Evolutionary conservation across 495 filamentous ascomycete species (phyloP), one percentile per base, ranked within the genome.

Genomic region (Neurospora africana): DNA sequence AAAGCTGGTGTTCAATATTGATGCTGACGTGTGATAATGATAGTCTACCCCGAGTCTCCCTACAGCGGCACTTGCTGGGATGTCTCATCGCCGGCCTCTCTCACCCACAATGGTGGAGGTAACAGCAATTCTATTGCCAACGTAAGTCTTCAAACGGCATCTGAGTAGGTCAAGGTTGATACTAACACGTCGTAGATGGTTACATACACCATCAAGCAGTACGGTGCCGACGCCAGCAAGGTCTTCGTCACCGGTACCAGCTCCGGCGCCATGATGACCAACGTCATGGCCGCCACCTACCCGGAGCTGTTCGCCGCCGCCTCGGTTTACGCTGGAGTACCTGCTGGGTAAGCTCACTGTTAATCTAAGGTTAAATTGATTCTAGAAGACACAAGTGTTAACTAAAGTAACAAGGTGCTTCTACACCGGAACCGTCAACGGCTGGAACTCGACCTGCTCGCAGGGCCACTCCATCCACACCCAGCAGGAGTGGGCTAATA

Each of bases 121-220:
- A 87, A 90, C 76, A 86, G 84, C 73, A 81, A 85, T 58, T 84
- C 84, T 27, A 89, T 91, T 69, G 86, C 82, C 68, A 88, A 83
- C 77, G 47, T 1, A 58, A 58, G 44, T 53, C 44, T 10, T 11
- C 3, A 23, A 5, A 58, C 47, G 27, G 1, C 43, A 21, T 47
- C n/a, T 27, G 21, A 6, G 7, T 27, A 27, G 5, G 44, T 53
- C 21, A 23, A 23, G n/a, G n/a, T 11, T 23, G 21, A 23, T 23
- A 3, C 21, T 53, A 53, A 53, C 44, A 13, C n/a, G 6, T 21
- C 9, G 21, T 53, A 58, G 47, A 91, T 91, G 89, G 88, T 90
- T 8, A 82, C 75, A 9, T 88, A 83, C 72, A 80, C 86, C 19
- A 79, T 87, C 35, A 67, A 73, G 2, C 80, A 81, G 27, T 89